phyloP scores from a whole-genome alignment of 495 filamentous ascomycete genomes.

The Penicillium macrosclerotiorum region DNA sequence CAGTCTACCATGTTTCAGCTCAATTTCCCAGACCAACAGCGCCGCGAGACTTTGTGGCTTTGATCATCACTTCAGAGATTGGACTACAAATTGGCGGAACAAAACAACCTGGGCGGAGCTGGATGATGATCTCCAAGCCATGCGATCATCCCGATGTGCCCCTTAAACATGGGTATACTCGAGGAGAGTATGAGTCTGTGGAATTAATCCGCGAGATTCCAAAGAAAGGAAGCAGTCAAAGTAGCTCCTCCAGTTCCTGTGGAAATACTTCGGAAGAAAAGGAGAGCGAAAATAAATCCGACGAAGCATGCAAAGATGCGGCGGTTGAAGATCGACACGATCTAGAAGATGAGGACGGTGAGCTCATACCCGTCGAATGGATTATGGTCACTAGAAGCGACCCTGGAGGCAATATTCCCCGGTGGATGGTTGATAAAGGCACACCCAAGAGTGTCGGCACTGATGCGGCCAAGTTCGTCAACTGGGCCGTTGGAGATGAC shows the following conservation, averaged over 20 bases:
- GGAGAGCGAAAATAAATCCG: background rate
- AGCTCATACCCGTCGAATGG: constrained; percentile 80
- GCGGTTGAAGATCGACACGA: constrained; percentile 35
- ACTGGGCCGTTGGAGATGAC: constrained; percentile 70
- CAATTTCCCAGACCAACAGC: constrained; percentile 88
- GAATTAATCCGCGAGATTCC: constrained; percentile 87
- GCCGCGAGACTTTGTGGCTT: constrained; percentile 80
- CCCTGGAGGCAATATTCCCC: constrained; percentile 86
- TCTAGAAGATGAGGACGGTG: constrained; percentile 49
- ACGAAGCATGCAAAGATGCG: background rate
- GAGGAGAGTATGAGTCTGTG: constrained; percentile 87
- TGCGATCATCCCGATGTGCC: constrained; percentile 72
- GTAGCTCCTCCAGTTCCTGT: constrained; percentile 4
- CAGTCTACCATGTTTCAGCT: constrained; percentile 80
- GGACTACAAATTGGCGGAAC: constrained; percentile 23
- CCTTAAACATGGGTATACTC: constrained; percentile 65
- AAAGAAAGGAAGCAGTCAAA: constrained; percentile 9
- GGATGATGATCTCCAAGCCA: constrained; percentile 84
- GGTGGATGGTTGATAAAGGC: constrained; percentile 91
- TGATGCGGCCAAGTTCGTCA: constrained; percentile 81
- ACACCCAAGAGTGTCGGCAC: constrained; percentile 79
- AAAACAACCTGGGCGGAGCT: constrained; percentile 52
- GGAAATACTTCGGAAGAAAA: background rate
- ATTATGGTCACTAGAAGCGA: constrained; percentile 96
- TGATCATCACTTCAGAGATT: constrained; percentile 59